Evolutionary conservation across 1,284 basidiomycete genomes (phyloP).

Genomic region (Apiotrichum mycotoxinovorans): DNA sequence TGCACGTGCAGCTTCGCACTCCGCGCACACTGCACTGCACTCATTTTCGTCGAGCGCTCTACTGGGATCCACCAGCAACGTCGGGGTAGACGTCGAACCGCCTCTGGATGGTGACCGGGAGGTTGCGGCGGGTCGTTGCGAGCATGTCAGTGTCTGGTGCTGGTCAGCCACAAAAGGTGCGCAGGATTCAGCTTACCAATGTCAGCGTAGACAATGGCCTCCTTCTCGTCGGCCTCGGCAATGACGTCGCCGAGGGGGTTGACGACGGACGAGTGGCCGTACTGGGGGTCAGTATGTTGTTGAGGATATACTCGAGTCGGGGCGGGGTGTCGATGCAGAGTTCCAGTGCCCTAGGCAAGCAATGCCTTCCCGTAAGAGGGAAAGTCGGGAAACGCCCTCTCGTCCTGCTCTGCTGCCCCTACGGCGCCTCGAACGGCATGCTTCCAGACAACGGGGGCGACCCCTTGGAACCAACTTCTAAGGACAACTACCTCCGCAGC

Average conservation of each 20-base stretch:
- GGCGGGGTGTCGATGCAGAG: too few relatives aligned
- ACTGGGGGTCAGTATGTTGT: slow-evolving; percentile 53
- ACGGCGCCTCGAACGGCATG: too few relatives aligned
- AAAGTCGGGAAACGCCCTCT: too few relatives aligned
- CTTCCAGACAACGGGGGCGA: too few relatives aligned
- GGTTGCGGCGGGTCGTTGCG: slow-evolving; percentile 67
- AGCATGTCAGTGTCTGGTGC: slow-evolving; percentile 70
- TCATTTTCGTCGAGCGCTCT: not conserved
- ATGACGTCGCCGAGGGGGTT: slow-evolving; percentile 84
- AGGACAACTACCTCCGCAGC: too few relatives aligned
- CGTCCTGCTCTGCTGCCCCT: too few relatives aligned
- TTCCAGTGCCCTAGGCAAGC: too few relatives aligned
- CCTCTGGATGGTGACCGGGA: slow-evolving; percentile 82
- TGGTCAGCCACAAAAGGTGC: not conserved
- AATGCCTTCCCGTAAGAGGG: too few relatives aligned
- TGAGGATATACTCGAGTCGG: too few relatives aligned
- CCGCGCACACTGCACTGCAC: too few relatives aligned
- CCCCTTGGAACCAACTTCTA: too few relatives aligned
- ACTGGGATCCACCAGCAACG: slow-evolving; percentile 49
- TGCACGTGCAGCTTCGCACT: too few relatives aligned
- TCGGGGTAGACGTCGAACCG: slow-evolving; percentile 89
- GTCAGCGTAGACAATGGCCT: slow-evolving; percentile 73
- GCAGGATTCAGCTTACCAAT: slow-evolving; percentile 62
- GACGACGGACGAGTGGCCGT: slow-evolving; percentile 84
- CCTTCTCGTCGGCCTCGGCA: slow-evolving; percentile 70